These are phyloP conservation scores for Fabrea salina DNA, from an alignment of 169 alveolate genomes.

Conservation along the genomic window DNA sequence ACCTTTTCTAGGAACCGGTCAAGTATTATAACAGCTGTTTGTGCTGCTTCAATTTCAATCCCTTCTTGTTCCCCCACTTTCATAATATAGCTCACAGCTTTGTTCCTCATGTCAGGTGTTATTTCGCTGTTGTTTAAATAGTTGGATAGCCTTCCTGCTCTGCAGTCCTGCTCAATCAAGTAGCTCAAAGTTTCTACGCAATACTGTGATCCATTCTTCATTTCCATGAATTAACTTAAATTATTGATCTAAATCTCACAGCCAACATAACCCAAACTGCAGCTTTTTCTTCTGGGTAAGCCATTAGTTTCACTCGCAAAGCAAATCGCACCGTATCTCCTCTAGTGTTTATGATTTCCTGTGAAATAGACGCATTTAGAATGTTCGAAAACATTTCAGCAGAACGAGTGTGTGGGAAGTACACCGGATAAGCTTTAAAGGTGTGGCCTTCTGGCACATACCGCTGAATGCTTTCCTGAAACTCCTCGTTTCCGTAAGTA, in stretches of 20 bases:
- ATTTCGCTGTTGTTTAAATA: too few relatives aligned
- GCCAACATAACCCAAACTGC: slow-evolving; percentile 73
- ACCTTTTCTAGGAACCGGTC: background rate
- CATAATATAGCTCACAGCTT: too few relatives aligned
- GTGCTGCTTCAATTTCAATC: background rate
- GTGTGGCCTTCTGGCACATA: slow-evolving; percentile 71
- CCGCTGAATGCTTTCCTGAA: slow-evolving; percentile 49
- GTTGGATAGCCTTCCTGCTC: too few relatives aligned
- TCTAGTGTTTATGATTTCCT: slow-evolving; percentile 48
- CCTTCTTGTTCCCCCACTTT: too few relatives aligned
- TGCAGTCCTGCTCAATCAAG: too few relatives aligned
- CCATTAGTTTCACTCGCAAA: slow-evolving; percentile 44
- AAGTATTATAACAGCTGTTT: background rate
- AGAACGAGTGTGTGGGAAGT: slow-evolving; percentile 40
- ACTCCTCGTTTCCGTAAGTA: slow-evolving; percentile 58
- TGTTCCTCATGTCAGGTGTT: too few relatives aligned
- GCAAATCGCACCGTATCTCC: slow-evolving; percentile 61
- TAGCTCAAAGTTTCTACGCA: background rate
- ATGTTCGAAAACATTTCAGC: slow-evolving; percentile 44
- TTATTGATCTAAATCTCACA: slow-evolving; percentile 42
- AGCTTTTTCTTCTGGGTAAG: slow-evolving; percentile 54
- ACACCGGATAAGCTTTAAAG: slow-evolving; percentile 66
- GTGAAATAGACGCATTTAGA: slow-evolving; percentile 34
- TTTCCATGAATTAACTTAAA: background rate
- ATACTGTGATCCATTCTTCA: background rate